Percentiles rank a stretch among this genome's conserved stretches.
Evolutionary conservation across 306 rosid species (phyloP).

Genomic region (Prunus campanulata): DNA sequence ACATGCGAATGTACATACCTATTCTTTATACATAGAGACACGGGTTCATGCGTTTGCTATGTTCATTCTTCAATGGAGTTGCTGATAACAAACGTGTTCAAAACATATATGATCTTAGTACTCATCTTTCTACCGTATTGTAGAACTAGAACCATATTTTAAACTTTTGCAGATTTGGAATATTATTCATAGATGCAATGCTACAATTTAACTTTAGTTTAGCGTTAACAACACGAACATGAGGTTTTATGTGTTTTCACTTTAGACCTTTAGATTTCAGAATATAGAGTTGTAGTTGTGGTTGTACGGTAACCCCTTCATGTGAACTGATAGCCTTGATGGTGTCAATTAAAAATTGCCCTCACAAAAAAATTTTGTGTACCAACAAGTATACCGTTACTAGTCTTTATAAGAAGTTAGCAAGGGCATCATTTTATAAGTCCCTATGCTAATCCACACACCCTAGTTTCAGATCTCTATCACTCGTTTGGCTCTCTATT

Average conservation of each 20-base stretch:
- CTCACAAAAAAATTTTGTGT: background rate
- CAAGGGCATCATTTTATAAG: background rate
- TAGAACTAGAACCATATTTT: background rate
- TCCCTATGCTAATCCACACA: too few species aligned
- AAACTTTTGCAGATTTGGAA: background rate
- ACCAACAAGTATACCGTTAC: background rate
- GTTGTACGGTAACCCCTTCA: background rate
- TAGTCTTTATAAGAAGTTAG: background rate
- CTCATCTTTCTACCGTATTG: background rate
- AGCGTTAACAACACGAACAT: background rate
- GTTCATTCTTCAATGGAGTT: background rate
- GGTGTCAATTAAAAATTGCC: background rate
- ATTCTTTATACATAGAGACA: background rate
- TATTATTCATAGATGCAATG: background rate
- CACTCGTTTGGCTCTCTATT: too few species aligned
- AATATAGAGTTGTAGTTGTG: background rate
- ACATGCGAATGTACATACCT: background rate
- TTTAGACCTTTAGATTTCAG: background rate
- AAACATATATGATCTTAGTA: background rate
- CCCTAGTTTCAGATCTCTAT: too few species aligned
- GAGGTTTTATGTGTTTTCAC: background rate
- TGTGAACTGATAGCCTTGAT: background rate
- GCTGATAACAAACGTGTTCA: background rate
- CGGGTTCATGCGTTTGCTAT: background rate
- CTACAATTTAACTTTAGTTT: background rate